These are phyloP conservation scores for Globisporangium spinosum DNA, from an alignment of 352 stramenopile species.

Conservation along the genomic window DNA sequence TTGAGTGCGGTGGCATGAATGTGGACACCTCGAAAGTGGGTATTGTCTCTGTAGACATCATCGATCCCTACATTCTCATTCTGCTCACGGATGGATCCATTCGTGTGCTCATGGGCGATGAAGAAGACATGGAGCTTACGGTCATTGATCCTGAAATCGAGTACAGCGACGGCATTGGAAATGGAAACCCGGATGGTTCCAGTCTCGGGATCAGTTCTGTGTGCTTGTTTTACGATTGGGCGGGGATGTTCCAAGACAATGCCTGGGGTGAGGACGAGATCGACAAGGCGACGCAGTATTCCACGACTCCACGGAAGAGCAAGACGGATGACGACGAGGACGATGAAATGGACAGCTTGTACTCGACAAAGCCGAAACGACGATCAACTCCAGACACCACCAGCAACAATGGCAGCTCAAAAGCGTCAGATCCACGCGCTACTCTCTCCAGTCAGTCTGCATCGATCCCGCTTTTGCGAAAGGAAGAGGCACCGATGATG, in stretches of 20 bases:
- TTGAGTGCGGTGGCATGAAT: constrained; percentile 83
- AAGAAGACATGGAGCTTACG: constrained; percentile 77
- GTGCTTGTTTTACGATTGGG: constrained; percentile 85
- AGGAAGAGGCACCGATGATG: constrained; percentile 69
- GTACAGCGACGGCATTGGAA: constrained; percentile 48
- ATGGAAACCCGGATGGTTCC: constrained; percentile 18
- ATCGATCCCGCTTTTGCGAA: constrained; percentile 46
- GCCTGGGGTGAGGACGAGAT: constrained; percentile 51
- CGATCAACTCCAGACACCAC: constrained; percentile 13
- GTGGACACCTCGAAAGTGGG: constrained; percentile 66
- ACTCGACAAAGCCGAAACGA: constrained; percentile 40
- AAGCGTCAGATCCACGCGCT: constrained; percentile 21
- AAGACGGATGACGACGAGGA: constrained; percentile 41
- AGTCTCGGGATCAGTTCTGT: constrained; percentile 48
- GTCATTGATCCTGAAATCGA: constrained; percentile 73
- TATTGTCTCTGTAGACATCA: constrained; percentile 81
- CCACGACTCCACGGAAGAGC: constrained; percentile 20
- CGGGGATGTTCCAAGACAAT: constrained; percentile 70
- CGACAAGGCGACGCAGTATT: constrained; percentile 18
- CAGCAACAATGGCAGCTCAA: constrained; percentile 19
- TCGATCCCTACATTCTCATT: constrained; percentile 81
- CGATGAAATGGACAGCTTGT: constrained; percentile 72
- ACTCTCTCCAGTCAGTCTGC: constrained; percentile 11
- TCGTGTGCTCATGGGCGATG: constrained; percentile 75
- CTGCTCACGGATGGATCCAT: constrained; percentile 79